Evolutionary conservation across 1,139 yeast genomes (phyloP).

Genomic region (Protomyces lactucae-debilis): DNA sequence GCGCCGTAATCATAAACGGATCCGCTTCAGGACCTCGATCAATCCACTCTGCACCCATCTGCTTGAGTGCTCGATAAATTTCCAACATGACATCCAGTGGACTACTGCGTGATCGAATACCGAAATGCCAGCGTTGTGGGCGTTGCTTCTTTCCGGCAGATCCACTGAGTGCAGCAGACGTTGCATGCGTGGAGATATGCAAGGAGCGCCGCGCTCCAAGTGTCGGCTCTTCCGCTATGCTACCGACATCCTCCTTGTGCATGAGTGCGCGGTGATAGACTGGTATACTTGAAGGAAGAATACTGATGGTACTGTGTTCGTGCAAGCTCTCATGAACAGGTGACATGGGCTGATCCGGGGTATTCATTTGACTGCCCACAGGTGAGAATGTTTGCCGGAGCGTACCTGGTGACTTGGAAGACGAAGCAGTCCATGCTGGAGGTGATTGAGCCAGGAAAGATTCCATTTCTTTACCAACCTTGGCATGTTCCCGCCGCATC

Average conservation of each 20-base stretch:
- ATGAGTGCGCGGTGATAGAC: constrained; percentile 91
- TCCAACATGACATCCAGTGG: constrained; percentile 99
- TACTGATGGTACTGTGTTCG: constrained; percentile 16
- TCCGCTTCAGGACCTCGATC: constrained; percentile 49
- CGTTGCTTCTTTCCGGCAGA: constrained; percentile 26
- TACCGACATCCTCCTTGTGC: constrained; percentile 49
- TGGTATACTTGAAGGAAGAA: constrained; percentile 77
- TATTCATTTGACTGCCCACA: neutral
- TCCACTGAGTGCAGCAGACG: constrained; percentile 34
- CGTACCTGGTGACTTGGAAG: constrained; percentile 35
- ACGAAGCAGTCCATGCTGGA: constrained; percentile 43
- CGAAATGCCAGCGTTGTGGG: constrained; percentile 93
- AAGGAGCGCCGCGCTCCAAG: constrained; percentile 37
- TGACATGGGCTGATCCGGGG: constrained; percentile 3
- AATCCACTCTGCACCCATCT: constrained; percentile 97
- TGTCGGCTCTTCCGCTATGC: constrained; percentile 16
- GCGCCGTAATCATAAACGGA: constrained; percentile 92
- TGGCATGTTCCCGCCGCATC: constrained; percentile 31
- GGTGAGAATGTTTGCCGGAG: constrained; percentile 31
- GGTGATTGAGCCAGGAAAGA: constrained; percentile 30
- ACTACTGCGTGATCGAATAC: constrained; percentile 90
- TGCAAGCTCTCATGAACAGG: constrained; percentile 8
- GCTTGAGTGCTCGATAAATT: constrained; percentile 86
- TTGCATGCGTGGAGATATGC: constrained; percentile 41
- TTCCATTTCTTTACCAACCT: constrained; percentile 42